A percentile compares a stretch with the other conserved stretches of the same genome.
Evolutionary conservation across 164 flowering plant genomes (phyloP).

Genomic region (Vitis rotundifolia): DNA sequence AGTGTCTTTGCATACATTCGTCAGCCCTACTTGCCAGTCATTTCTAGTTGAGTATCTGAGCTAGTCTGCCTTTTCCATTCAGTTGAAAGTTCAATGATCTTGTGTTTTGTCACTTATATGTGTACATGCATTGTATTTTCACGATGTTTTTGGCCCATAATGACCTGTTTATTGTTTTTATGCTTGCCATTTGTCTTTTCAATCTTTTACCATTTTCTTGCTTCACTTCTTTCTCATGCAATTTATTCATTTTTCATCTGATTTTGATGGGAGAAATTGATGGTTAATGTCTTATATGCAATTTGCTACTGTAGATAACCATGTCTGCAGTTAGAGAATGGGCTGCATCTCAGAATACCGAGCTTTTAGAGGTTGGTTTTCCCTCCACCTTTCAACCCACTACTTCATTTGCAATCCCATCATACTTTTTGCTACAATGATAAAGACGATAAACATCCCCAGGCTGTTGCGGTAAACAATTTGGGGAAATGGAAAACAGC

Average conservation of each 20-base stretch:
- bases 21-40: no score
- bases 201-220: not conserved
- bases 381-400: not conserved
- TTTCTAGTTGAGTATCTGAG: no score
- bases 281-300: not conserved
- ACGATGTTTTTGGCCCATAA: not conserved
- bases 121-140: not conserved
- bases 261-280: constrained; percentile 3
- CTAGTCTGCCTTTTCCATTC: no score
- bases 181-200: not conserved
- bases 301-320: constrained; percentile 65
- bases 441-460: constrained; percentile 12
- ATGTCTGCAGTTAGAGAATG: constrained; percentile 99
- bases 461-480: constrained; percentile 98
- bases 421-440: not conserved
- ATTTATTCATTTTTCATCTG: not conserved
- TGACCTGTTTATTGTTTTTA: no score
- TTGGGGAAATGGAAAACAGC: constrained; percentile 99
- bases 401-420: not conserved
- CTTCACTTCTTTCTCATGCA: not conserved
- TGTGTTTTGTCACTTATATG: no score
- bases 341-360: constrained; percentile 91
- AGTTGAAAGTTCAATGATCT: no score
- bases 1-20: no score
- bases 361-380: constrained; percentile 73